Evolutionary conservation across 192 early-diverging fungal species (phyloP).

Genomic region (Thamnidium elegans): DNA sequence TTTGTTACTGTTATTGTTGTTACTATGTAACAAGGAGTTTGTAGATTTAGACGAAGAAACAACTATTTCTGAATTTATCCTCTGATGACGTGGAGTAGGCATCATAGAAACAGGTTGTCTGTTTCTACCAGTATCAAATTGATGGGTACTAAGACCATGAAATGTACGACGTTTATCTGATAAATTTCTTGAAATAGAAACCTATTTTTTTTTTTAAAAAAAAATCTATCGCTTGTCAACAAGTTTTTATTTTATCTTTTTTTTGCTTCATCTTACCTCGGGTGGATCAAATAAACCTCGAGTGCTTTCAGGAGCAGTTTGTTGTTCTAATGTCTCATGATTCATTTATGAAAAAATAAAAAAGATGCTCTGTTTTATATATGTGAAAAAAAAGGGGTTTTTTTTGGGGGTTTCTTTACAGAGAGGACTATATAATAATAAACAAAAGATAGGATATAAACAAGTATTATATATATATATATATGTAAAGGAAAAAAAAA

Average conservation of each 20-base stretch:
- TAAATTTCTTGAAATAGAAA: neutral
- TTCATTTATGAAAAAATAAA: slow-evolving; percentile 11
- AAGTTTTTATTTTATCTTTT: neutral
- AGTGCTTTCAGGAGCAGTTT: slow-evolving; percentile 44
- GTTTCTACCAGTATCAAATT: neutral
- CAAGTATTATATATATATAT: too few relatives aligned
- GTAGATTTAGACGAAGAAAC: slow-evolving; percentile 5
- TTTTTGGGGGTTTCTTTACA: too few relatives aligned
- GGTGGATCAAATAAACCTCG: slow-evolving; percentile 38
- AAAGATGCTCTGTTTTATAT: too few relatives aligned
- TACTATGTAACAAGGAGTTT: slow-evolving; percentile 24
- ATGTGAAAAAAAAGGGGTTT: too few relatives aligned
- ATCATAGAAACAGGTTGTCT: neutral
- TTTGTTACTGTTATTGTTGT: neutral
- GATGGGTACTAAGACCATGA: neutral
- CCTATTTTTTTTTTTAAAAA: slow-evolving; percentile 1
- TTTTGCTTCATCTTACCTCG: slow-evolving; percentile 1
- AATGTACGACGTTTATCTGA: neutral
- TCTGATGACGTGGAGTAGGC: slow-evolving; percentile 10
- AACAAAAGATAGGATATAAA: too few relatives aligned
- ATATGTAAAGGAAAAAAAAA: too few relatives aligned
- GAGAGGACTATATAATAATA: too few relatives aligned
- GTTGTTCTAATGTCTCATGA: slow-evolving; percentile 29
- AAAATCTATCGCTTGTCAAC: neutral
- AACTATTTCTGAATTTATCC: slow-evolving; percentile 30